Base-by-base conservation (phyloP, 2,329 filamentous ascomycete species). In the Pseudogymnoascus sp. region DNA sequence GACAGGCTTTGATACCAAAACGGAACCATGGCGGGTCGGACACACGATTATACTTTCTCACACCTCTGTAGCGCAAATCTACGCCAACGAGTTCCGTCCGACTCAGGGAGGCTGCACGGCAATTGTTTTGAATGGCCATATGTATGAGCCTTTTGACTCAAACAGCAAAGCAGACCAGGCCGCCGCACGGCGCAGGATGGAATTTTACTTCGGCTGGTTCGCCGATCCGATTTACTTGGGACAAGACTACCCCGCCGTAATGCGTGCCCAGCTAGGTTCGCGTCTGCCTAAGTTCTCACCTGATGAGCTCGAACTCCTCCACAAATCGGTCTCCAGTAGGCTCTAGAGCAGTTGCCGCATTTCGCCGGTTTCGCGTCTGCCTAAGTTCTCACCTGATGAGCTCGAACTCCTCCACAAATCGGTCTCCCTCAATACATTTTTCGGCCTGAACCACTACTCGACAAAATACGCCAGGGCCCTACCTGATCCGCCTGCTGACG, bases 391-490 rank as follows among this genome's bases (percentile, higher is more conserved):
- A 4, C 40, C 59, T 8, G 63, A 63, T 1, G 68, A 70, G 3
- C 64, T 70, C 56, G 8, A 62, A 21, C 62, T 70, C 2, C 68
- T 71, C n/a, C 60, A 63, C n/a, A 36, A 63, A 28, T 50, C 67
- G 4, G 65, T 67, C n/a, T 12, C 53, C 10, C 25, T 64, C 5
- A 63, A 68, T 28, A 64, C 66, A 46, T 72, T 71, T 61, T 72
- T 69, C 42, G 70, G 70, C 14, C 69, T 71, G 66, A 71, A 71
- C 63, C 69, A 72, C 59, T 71, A 71, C 59, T 68, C 70, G 14
- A 65, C 69, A 16, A 67, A 71, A 31, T 71, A 64, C 56, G 69
- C 69, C 8, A 68, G 68, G 10, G 67, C 70, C 36, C 42, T 66
- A 1, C 44, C 67, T 7, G 62, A 37, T 4, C 67, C 67, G 1